Conservation (phyloP, 148 eudicot genomes). For the Heliosperma pusillum region DNA sequence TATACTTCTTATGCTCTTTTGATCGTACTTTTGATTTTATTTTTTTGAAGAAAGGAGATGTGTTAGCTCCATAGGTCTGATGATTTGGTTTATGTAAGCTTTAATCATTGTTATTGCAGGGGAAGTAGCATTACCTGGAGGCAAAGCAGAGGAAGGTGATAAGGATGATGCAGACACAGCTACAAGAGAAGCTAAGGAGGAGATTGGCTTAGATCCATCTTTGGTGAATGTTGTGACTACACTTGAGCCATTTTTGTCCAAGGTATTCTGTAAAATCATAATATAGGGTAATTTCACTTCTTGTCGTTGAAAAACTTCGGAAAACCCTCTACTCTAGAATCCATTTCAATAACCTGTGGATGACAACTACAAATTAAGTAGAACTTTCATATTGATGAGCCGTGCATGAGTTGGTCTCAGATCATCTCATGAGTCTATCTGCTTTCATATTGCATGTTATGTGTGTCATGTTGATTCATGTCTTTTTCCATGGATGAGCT, state of each 20-base stretch:
- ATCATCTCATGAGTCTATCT: too few species aligned
- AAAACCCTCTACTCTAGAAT: too few species aligned
- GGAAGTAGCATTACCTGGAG: constrained; percentile 93
- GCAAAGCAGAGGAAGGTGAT: constrained; percentile 81
- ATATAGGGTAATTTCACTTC: too few species aligned
- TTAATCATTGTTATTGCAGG: constrained; percentile 45
- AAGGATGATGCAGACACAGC: constrained; percentile 71
- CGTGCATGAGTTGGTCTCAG: too few species aligned
- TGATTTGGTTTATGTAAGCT: constrained; percentile 6
- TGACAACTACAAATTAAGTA: too few species aligned
- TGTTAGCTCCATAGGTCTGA: background rate
- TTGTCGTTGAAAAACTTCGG: too few species aligned
- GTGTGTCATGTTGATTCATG: too few species aligned
- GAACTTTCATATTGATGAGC: too few species aligned
- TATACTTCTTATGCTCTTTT: background rate
- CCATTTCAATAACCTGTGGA: too few species aligned
- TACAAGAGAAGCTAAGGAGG: constrained; percentile 83
- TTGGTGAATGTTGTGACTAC: constrained; percentile 67
- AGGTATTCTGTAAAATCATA: constrained; percentile 36
- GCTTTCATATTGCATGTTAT: too few species aligned
- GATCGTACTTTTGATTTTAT: background rate
- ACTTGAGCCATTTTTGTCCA: constrained; percentile 88
- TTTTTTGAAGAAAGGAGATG: background rate
- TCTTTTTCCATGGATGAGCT: too few species aligned
- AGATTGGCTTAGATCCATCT: constrained; percentile 88